Evolutionary conservation across 2,329 filamentous ascomycete species (phyloP), one percentile per base, ranked within the genome.

Genomic region (Fusarium nygamai): DNA sequence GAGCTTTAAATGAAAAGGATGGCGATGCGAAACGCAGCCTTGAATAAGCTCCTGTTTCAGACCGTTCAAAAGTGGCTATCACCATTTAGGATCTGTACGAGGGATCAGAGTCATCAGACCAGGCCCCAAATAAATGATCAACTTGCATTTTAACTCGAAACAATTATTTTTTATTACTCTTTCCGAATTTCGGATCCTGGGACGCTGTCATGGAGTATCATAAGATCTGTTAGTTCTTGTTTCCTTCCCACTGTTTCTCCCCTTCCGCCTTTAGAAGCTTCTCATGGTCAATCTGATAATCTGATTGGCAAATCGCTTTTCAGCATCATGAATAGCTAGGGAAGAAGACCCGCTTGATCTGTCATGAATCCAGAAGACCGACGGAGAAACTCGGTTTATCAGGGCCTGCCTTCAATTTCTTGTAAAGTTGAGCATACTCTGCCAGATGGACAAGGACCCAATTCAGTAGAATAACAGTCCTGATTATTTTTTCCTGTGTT

Each of bases 271-370:
- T 29, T 4, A 10, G 44, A 5, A 8, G 19, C 6, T 20, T 47
- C 19, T 14, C 5, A 1, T 6, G 4, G n/a, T 16, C 9, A 2
- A 27, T 16, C 4, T 11, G 4, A 27, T 16, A 11, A 12, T 27
- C 8, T 6, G 22, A 5, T 4, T 0, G 10, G 22, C 1, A 16
- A 20, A 16, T 14, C 5, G 1, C 17, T 24, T 36, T 12, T 12
- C 1, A 20, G 4, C 6, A 20, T 13, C 9, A 27, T 11, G 4
- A 27, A 6, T n/a, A 11, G 3, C 3, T 20, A 3, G 8, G 4
- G 13, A 9, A 53, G 17, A 27, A 2, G 16, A 7, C 8, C n/a
- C 3, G 19, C 17, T 16, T 17, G 1, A 20, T 27, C 14, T 20
- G 4, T 5, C 0, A 4, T 46, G 12, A 46, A 46, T 20, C 11